phyloP scores from a whole-genome alignment of 208 protist genomes.

The Porcisia deanei region DNA sequence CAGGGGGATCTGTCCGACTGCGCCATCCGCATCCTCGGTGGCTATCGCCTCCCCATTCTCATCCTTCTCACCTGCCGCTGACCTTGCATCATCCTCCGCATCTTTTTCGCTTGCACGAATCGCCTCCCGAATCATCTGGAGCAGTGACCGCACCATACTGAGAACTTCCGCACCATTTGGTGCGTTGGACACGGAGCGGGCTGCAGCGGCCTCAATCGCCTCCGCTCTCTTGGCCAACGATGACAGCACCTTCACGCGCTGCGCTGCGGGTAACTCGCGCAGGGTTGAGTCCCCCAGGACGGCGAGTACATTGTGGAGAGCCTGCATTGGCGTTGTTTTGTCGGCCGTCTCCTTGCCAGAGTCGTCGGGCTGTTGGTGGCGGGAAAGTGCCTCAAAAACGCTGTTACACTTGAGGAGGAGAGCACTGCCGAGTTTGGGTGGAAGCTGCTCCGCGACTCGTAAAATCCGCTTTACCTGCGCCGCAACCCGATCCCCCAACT shows the following conservation, averaged over 20 bases:
- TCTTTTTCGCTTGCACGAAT: neutral
- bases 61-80: neutral
- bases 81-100: neutral
- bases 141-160: constrained; percentile 16
- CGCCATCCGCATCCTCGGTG: neutral
- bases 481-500: constrained; percentile 35
- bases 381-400: constrained; percentile 26
- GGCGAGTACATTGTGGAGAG: constrained; percentile 13
- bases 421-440: constrained; percentile 29
- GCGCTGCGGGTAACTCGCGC: constrained; percentile 17
- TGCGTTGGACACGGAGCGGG: constrained; percentile 4
- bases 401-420: constrained; percentile 55
- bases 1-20: constrained; percentile 6
- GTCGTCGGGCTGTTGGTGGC: neutral
- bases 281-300: constrained; percentile 16
- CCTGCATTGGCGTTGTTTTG: constrained; percentile 16
- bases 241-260: constrained; percentile 15
- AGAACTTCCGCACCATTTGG: constrained; percentile 9
- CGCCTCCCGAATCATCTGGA: constrained; percentile 8
- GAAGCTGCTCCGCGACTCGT: constrained; percentile 44
- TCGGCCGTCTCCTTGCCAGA: neutral
- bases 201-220: constrained; percentile 11
- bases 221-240: constrained; percentile 9
- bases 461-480: constrained; percentile 51
- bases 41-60: constrained; percentile 3